Evolutionary conservation across 2,329 filamentous ascomycete genomes (phyloP), one percentile per base, ranked within the genome.

Genomic region (Aspergillus sp.): DNA sequence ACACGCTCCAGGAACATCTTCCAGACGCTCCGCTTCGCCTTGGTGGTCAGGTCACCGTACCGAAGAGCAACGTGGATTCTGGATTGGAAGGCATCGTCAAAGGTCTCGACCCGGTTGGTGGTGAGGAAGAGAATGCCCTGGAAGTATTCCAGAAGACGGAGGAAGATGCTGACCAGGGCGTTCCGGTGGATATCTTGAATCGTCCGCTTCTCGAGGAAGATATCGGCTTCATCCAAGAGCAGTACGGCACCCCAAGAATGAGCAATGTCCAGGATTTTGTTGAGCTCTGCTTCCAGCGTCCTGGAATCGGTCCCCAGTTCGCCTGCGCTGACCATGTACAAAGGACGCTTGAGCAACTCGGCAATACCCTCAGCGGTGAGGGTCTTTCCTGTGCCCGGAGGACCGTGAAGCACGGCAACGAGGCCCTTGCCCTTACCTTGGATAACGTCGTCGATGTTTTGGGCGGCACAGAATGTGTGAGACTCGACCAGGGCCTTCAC

Each of bases 81-180:
- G 9, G 86, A 89, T 67, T 94, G 88, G 78, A 96, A 96, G 0
- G 91, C 91, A 56, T 94, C 89, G 62, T 96, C 91, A 64, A 96
- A 95, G 0, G 89, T 92, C 76, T 87, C 75, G 1, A 95, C 89
- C 1, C 91, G 84, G 68, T 96, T 96, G 2, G 91, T 96, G 0
- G 91, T 96, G 21, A 96, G 73, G 76, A 96, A 95, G 4, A 96
- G 71, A 49, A 96, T 95, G 3, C 91, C 91, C 66, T 95, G 89
- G 74, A 95, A 96, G 70, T 96, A 96, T 71, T 97, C 92, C 0
- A 96, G 78, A 52, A 93, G 80, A 0, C 91, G 85, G 2, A 96
- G 76, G 77, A 96, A 96, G 63, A 96, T 90, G 68, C 86, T 89
- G 48, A 96, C 91, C 1, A 94, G 82, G 0, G 88, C 88, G 62